These are phyloP conservation scores for Lophium mytilinum DNA, from an alignment of 495 filamentous ascomycete genomes.

Conservation along the genomic window DNA sequence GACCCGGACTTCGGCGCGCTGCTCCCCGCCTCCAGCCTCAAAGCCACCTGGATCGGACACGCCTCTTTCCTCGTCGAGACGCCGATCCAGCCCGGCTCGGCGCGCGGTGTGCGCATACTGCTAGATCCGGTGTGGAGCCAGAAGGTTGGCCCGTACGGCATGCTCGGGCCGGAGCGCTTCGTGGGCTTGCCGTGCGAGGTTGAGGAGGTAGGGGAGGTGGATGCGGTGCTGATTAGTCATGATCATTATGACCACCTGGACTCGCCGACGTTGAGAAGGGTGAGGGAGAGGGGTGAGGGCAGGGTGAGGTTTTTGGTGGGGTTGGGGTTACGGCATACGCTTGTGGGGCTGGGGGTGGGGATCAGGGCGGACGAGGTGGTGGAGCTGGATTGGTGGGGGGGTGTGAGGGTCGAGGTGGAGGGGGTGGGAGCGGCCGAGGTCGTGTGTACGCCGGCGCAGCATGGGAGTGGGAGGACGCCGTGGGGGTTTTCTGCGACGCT, in stretches of 20 bases:
- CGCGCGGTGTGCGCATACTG: slow-evolving; percentile 35
- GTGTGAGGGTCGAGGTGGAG: slow-evolving; percentile 24
- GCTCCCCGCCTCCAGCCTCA: slow-evolving; percentile 22
- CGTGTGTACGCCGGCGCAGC: slow-evolving; percentile 41
- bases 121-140: slow-evolving; percentile 50
- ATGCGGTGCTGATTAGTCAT: slow-evolving; percentile 44
- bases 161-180: slow-evolving; percentile 44
- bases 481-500: slow-evolving; percentile 34
- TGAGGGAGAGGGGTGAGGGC: slow-evolving; percentile 30
- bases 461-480: slow-evolving; percentile 35
- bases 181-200: slow-evolving; percentile 43
- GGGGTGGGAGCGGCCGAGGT: slow-evolving; percentile 25
- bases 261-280: slow-evolving; percentile 31
- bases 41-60: slow-evolving; percentile 48
- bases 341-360: slow-evolving; percentile 32
- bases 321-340: slow-evolving; percentile 34
- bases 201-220: slow-evolving; percentile 42
- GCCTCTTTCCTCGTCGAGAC: slow-evolving; percentile 43
- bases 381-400: slow-evolving; percentile 50
- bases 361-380: slow-evolving; percentile 36
- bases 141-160: slow-evolving; percentile 40
- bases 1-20: slow-evolving; percentile 31
- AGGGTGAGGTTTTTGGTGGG: slow-evolving; percentile 39
- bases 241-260: slow-evolving; percentile 51
- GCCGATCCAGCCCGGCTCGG: slow-evolving; percentile 15